Evolutionary conservation across 139 green algal genomes (phyloP).

Genomic region (Coccomyxa sp.): DNA sequence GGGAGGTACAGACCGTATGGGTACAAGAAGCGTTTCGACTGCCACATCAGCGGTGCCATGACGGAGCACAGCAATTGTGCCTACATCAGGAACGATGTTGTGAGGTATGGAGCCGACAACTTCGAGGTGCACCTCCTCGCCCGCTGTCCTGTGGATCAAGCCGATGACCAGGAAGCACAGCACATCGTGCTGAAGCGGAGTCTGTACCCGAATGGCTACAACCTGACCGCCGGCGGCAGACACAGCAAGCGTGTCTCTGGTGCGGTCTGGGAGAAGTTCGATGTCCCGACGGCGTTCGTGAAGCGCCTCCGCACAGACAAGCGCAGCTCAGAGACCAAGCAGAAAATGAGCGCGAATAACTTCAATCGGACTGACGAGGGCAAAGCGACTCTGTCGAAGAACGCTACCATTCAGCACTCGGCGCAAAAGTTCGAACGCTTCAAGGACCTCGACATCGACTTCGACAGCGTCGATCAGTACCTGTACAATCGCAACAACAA

Average conservation of each 20-base stretch:
- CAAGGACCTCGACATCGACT: background rate
- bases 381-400: background rate
- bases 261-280: background rate
- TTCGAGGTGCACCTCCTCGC: background rate
- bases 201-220: background rate
- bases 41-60: background rate
- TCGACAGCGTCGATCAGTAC: background rate
- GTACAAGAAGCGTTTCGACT: conserved; percentile 1
- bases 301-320: background rate
- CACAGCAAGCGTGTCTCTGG: background rate
- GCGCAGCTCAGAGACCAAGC: background rate
- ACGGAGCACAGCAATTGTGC: background rate
- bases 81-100: background rate
- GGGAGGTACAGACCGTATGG: background rate
- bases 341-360: background rate
- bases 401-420: background rate
- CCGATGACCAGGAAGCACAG: background rate
- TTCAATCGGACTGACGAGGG: background rate
- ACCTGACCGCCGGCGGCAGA: background rate
- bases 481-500: background rate
- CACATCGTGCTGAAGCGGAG: background rate
- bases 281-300: background rate
- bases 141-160: background rate
- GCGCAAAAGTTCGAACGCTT: background rate
- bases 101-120: background rate